phyloP scores from a whole-genome alignment of 306 rosid species.

The Ochetophila trinervis region DNA sequence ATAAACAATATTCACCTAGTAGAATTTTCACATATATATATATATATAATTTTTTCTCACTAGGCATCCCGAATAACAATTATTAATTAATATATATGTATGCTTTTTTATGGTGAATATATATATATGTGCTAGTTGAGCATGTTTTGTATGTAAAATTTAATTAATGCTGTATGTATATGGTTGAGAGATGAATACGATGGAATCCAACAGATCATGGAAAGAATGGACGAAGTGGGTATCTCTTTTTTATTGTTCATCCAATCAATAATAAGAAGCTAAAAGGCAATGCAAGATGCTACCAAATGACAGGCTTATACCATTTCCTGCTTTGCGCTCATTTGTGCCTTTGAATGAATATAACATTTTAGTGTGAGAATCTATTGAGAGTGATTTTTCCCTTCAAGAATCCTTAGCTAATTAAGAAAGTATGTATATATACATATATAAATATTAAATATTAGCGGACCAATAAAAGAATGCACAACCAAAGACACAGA shows the following conservation, averaged over 20 bases:
- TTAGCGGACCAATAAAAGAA: background rate
- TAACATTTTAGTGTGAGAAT: conserved; percentile 18
- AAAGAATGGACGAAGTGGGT: conserved; percentile 48
- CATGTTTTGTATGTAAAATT: too few relatives aligned
- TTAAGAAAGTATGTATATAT: conserved; percentile 8
- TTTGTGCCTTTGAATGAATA: conserved; percentile 16
- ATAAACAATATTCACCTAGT: too few relatives aligned
- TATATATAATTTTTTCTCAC: too few relatives aligned
- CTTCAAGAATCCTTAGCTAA: conserved; percentile 12
- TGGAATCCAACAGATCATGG: background rate
- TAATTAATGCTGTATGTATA: too few relatives aligned
- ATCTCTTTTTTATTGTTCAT: conserved; percentile 45
- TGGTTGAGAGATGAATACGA: background rate
- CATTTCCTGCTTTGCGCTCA: conserved; percentile 23
- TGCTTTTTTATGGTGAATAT: too few relatives aligned
- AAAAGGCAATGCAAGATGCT: conserved; percentile 24
- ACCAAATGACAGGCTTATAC: conserved; percentile 20
- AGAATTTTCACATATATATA: too few relatives aligned
- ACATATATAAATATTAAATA: background rate
- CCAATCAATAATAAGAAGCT: conserved; percentile 40
- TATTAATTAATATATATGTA: too few relatives aligned
- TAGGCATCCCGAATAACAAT: too few relatives aligned
- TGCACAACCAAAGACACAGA: background rate
- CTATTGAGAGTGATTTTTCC: conserved; percentile 24
- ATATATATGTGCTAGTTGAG: too few relatives aligned